Evolutionary conservation across 2,329 filamentous ascomycete species (phyloP).

Genomic region (Monilinia fructicola): DNA sequence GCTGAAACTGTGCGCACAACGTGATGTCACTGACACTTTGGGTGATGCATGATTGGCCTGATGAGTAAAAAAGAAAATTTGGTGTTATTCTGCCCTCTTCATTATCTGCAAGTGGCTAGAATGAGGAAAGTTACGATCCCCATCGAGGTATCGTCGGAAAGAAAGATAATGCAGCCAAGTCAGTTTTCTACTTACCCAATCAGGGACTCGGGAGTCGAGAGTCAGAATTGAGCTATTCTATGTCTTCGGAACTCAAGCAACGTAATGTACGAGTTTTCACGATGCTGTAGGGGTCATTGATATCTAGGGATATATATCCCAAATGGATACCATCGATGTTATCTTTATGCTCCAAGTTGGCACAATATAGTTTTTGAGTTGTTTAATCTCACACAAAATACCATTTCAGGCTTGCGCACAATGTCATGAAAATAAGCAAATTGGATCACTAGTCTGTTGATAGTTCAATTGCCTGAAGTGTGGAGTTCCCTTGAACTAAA

Average conservation of each 20-base stretch:
- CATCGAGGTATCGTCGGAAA: not conserved
- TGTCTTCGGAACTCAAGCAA: not conserved
- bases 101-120: slow-evolving; percentile 1
- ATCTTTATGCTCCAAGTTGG: not conserved
- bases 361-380: not conserved
- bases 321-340: not conserved
- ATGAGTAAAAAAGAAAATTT: not conserved
- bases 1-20: slow-evolving; percentile 13
- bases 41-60: slow-evolving; percentile 6
- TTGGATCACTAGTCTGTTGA: not conserved
- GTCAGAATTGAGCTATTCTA: not conserved
- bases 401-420: not conserved
- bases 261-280: not conserved
- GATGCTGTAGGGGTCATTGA: not conserved
- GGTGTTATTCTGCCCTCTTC: slow-evolving; percentile 1
- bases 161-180: not conserved
- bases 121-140: not conserved
- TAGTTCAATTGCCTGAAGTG: not conserved
- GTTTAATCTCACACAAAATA: not conserved
- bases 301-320: not conserved
- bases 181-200: not conserved
- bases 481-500: not conserved
- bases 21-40: slow-evolving; percentile 21
- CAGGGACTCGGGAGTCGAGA: not conserved
- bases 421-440: not conserved